Evolutionary conservation across 805 yeast genomes (phyloP), one percentile per base, ranked within the genome.

Genomic region (Wickerhamomyces ciferrii): DNA sequence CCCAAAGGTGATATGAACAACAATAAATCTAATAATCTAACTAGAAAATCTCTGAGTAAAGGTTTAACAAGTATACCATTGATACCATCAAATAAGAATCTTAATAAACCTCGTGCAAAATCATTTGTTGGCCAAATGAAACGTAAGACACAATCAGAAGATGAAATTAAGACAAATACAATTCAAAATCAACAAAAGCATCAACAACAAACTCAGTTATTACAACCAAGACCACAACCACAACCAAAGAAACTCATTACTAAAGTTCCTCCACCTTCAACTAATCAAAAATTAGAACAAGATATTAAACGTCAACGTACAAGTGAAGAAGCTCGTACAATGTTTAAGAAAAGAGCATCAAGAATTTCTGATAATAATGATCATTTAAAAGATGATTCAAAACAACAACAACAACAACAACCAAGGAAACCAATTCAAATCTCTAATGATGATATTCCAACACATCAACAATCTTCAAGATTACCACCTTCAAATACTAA

Each of bases 301-400:
- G 61, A 54, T 44, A 49, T 48, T 24, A 55, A 59, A 29, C 55
- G 65, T 38, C 59, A 59, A 20, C 52, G 54, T n/a, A 59, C 62
- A 13, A 53, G 57, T 11, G 60, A 54, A 11, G 50, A 56, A 42
- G 17, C 51, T 8, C 59, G 54, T 37, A 49, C 19, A 15, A 48
- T 50, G 5, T 46, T 55, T 17, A 51, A 55, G 18, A 56, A 55
- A 43, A 52, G 57, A 25, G 56, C 63, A 5, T 43, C 52, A 2
- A 50, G 63, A 25, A 64, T 66, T 11, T 58, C 65, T 3, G 48
- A 29, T 25, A 43, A 37, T 4, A 20, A 38, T 2, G 46, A 49
- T 38, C 44, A 40, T 9, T 52, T 43, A 14, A 21, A 45, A 11
- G 8, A 44, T 29, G 38, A 45, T 10, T 35, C 17, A 21, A 18